Evolutionary conservation across 208 protist genomes (phyloP), one percentile per base, ranked within the genome.

Genomic region (Crithidia thermophila): DNA sequence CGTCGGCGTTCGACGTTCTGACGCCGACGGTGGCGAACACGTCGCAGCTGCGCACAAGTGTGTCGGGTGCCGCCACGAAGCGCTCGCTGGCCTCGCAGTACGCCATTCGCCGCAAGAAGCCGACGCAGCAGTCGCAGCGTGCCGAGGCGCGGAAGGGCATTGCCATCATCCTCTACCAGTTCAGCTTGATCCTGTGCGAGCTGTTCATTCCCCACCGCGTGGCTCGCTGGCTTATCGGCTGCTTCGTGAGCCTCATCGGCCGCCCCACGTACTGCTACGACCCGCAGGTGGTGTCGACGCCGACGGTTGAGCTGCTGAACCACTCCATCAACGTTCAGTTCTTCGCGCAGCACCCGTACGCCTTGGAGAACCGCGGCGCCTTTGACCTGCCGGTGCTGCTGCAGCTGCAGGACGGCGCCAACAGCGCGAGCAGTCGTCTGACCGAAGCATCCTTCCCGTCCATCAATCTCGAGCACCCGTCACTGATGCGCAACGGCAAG

Each of bases 261-360:
- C 62, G 82, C 11, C 83, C 81, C 4, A 31, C 37, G 20, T 93
- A 90, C 77, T 72, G 53, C 1, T 80, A 77, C 66, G 70, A 84
- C 61, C 72, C 70, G 16, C 65, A 65, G 14, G 57, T 77, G 11
- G 60, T 75, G 7, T 43, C 63, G 0, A 78, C 59, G 23, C 70
- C 72, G 16, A 56, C 75, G n/a, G 67, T 67, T 36, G 79, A 77
- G 67, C 50, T 73, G 21, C 27, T 83, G n/a, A 82, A 82, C 33
- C 64, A 68, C 18, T 74, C 60, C n/a, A n/a, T 81, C 27, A 75
- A 81, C 31, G 34, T 46, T 16, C 56, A 77, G 43, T 72, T 72
- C 36, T 75, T 68, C 57, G 69, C 59, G 28, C 50, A 42, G 21
- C 60, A 75, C 53, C 69, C 69, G 8, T 68, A 63, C 37, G 69